phyloP scores from a whole-genome alignment of 2,329 filamentous ascomycete genomes.

The Lachnellula hyalina region DNA sequence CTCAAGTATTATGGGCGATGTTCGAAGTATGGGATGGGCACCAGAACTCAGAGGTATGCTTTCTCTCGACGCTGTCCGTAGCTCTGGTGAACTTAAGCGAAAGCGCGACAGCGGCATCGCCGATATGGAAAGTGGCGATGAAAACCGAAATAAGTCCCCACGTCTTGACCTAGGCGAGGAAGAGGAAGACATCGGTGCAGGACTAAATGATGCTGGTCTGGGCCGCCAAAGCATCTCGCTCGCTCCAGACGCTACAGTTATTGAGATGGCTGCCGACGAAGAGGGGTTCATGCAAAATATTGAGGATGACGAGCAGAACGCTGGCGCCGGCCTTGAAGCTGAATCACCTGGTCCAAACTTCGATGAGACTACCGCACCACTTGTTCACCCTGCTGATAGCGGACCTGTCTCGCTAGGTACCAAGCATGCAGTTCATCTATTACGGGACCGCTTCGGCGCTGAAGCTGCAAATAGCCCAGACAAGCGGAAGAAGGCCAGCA shows the following conservation, averaged over 20 bases:
- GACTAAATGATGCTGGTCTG: conserved; percentile 45
- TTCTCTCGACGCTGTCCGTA: conserved; percentile 76
- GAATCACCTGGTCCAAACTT: conserved; percentile 53
- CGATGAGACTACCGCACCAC: conserved; percentile 70
- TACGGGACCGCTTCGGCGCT: conserved; percentile 79
- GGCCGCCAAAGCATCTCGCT: conserved; percentile 39
- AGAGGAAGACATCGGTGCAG: conserved; percentile 45
- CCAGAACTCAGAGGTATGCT: conserved; percentile 89
- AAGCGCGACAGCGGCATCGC: conserved; percentile 88
- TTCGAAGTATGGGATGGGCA: conserved; percentile 74
- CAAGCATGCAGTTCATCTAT: conserved; percentile 90
- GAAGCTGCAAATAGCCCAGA: conserved; percentile 64
- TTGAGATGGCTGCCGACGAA: conserved; percentile 59
- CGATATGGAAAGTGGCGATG: conserved; percentile 67
- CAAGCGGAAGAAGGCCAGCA: conserved; percentile 68
- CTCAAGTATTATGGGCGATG: conserved; percentile 77
- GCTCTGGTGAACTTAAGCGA: conserved; percentile 77
- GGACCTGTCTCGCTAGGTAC: conserved; percentile 87
- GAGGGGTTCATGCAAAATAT: conserved; percentile 37
- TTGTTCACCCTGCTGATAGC: conserved; percentile 75
- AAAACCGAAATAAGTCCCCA: conserved; percentile 58
- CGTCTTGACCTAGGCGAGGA: conserved; percentile 61
- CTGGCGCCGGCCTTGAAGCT: conserved; percentile 40
- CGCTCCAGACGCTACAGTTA: conserved; percentile 53
- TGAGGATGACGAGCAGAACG: conserved; percentile 43